These are phyloP conservation scores for Extremus antarcticus DNA, from an alignment of 495 filamentous ascomycete genomes.

Conservation along the genomic window DNA sequence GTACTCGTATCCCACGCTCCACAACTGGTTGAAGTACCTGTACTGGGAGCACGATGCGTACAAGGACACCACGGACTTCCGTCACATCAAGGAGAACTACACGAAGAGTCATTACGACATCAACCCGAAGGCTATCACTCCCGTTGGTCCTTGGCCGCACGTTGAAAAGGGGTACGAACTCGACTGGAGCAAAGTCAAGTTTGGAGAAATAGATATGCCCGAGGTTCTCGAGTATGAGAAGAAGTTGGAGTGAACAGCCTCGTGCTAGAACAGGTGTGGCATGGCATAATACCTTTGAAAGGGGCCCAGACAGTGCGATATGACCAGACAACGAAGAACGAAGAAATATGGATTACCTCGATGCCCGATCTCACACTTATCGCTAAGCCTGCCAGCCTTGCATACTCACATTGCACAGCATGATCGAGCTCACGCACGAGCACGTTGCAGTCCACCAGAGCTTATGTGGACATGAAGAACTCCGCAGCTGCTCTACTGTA, in stretches of 20 bases:
- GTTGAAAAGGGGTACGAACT: slow-evolving; percentile 32
- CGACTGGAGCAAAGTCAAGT: slow-evolving; percentile 30
- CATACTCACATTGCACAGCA: not conserved
- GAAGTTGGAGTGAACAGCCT: slow-evolving; percentile 9
- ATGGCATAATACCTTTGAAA: not conserved
- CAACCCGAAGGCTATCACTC: slow-evolving; percentile 32
- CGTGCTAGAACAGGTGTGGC: too few relatives aligned
- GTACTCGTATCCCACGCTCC: slow-evolving; percentile 41
- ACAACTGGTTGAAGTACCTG: slow-evolving; percentile 42
- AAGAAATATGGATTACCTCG: too few relatives aligned
- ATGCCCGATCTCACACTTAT: not conserved
- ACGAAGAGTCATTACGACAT: slow-evolving; percentile 40
- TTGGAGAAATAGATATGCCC: slow-evolving; percentile 29
- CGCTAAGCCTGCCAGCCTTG: not conserved
- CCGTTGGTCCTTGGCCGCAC: slow-evolving; percentile 30
- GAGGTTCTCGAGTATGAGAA: slow-evolving; percentile 28
- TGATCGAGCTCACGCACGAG: not conserved
- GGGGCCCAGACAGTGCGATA: not conserved
- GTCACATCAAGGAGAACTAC: slow-evolving; percentile 51
- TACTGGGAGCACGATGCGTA: slow-evolving; percentile 40
- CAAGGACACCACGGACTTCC: slow-evolving; percentile 29
- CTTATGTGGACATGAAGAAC: not conserved
- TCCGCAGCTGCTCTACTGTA: not conserved
- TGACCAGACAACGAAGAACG: too few relatives aligned
- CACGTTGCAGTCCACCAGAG: not conserved